Evolutionary conservation across 2,329 filamentous ascomycete genomes (phyloP).

Genomic region (Neonectria coccinea): DNA sequence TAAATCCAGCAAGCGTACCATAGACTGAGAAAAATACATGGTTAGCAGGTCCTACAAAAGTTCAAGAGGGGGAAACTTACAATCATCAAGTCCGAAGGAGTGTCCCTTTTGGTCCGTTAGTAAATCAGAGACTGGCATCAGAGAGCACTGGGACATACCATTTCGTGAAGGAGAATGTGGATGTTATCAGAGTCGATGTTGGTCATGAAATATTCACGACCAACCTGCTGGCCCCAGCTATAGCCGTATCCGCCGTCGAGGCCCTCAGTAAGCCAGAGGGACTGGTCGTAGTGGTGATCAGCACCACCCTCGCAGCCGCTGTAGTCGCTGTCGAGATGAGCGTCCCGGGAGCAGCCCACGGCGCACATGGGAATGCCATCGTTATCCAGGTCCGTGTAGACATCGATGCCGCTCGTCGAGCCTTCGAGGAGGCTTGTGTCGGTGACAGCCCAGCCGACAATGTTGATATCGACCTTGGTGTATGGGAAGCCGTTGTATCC

Average conservation of each 20-base stretch:
- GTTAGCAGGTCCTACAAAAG: conserved; percentile 9
- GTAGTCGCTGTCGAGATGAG: conserved; percentile 58
- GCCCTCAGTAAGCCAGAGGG: conserved; percentile 59
- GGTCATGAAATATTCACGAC: conserved; percentile 57
- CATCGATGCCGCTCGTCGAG: conserved; percentile 49
- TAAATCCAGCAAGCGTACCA: not conserved
- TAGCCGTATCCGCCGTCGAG: conserved; percentile 57
- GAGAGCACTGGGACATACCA: conserved; percentile 36
- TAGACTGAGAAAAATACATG: conserved; percentile 24
- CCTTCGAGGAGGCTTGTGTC: conserved; percentile 53
- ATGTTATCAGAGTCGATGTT: conserved; percentile 52
- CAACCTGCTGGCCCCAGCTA: conserved; percentile 60
- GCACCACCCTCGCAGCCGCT: conserved; percentile 50
- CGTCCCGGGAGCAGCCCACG: conserved; percentile 54
- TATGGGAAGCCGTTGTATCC: conserved; percentile 59
- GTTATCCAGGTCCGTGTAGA: conserved; percentile 56
- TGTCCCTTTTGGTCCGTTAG: conserved; percentile 44
- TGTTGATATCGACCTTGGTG: conserved; percentile 51
- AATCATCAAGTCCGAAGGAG: conserved; percentile 57
- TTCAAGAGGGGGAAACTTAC: conserved; percentile 9
- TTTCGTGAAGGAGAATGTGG: conserved; percentile 60
- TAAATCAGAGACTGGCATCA: no score
- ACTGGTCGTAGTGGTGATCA: conserved; percentile 56
- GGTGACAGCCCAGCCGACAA: conserved; percentile 58
- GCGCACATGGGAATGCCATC: conserved; percentile 56